These are phyloP conservation scores for Singerocomus inundabilis DNA, from an alignment of 1,284 basidiomycete species.

Conservation along the genomic window DNA sequence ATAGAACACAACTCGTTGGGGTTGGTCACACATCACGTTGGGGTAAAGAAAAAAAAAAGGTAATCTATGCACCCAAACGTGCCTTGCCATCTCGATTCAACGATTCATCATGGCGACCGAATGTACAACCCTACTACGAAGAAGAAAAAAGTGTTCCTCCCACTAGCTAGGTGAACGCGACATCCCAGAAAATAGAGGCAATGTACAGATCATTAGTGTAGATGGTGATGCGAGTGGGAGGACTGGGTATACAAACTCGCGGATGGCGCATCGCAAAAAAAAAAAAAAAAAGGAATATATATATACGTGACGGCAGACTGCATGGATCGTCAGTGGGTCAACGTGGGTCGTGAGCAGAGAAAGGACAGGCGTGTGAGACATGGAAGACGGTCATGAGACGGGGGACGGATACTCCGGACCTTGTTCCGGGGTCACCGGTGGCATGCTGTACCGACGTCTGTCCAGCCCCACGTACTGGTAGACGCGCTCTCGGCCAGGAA, in stretches of 20 bases:
- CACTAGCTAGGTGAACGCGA: constrained; percentile 1
- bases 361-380: constrained; percentile 9
- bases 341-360: constrained; percentile 1
- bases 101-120: too few species aligned
- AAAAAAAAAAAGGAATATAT: neutral
- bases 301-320: neutral
- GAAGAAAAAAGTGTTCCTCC: neutral
- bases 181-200: constrained; percentile 1
- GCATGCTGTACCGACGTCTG: neutral
- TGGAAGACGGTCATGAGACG: constrained; percentile 11
- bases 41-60: too few species aligned
- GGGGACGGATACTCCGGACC: neutral
- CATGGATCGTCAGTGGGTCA: constrained; percentile 5
- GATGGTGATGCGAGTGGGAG: too few species aligned
- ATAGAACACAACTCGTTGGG: too few species aligned
- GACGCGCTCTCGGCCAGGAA: constrained; percentile 30
- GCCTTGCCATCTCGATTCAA: too few species aligned
- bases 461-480: constrained; percentile 35
- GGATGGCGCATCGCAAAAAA: neutral
- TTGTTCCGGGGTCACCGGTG: neutral
- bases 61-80: too few species aligned
- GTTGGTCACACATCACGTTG: too few species aligned
- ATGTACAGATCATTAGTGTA: too few species aligned
- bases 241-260: too few species aligned
- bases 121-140: too few species aligned